Conservation (phyloP, 108 stramenopile genomes). For the Skeletonema menzelii region DNA sequence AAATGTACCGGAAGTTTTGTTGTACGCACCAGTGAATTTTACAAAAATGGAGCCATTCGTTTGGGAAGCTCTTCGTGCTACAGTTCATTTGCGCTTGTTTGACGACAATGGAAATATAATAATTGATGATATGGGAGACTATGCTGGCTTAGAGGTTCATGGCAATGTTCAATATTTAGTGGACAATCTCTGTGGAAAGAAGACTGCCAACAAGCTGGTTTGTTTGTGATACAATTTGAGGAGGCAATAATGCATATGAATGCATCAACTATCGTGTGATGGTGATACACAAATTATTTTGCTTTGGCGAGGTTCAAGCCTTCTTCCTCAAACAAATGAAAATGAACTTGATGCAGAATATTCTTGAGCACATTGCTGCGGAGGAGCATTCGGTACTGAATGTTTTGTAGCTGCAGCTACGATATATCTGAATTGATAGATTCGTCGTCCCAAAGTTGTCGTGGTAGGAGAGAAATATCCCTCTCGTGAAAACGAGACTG, state of each 20-base stretch:
- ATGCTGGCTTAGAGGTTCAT: conserved; percentile 36
- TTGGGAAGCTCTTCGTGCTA: conserved; percentile 26
- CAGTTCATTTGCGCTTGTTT: conserved; percentile 20
- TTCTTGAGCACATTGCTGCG: no score
- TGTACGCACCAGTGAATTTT: conserved; percentile 39
- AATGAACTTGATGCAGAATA: no score
- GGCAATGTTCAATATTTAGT: conserved; percentile 33
- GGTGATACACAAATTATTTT: conserved; percentile 24
- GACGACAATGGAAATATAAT: conserved; percentile 10
- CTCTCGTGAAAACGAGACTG: no score
- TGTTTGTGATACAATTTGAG: conserved; percentile 30
- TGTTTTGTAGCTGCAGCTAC: no score
- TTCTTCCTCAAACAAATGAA: not conserved
- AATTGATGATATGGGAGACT: conserved; percentile 31
- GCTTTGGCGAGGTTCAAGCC: not conserved
- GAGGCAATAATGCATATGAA: conserved; percentile 55
- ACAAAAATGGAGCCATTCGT: conserved; percentile 38
- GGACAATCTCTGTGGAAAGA: conserved; percentile 28
- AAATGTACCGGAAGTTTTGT: conserved; percentile 23
- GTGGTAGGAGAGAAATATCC: no score
- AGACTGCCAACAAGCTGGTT: conserved; percentile 9
- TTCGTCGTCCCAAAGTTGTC: no score
- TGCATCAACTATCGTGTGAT: no score
- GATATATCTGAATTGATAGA: no score
- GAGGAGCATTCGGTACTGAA: no score